Evolutionary conservation across 1,139 yeast genomes (phyloP), one percentile per base, ranked within the genome.

Genomic region (Saccharomyces hybrid): DNA sequence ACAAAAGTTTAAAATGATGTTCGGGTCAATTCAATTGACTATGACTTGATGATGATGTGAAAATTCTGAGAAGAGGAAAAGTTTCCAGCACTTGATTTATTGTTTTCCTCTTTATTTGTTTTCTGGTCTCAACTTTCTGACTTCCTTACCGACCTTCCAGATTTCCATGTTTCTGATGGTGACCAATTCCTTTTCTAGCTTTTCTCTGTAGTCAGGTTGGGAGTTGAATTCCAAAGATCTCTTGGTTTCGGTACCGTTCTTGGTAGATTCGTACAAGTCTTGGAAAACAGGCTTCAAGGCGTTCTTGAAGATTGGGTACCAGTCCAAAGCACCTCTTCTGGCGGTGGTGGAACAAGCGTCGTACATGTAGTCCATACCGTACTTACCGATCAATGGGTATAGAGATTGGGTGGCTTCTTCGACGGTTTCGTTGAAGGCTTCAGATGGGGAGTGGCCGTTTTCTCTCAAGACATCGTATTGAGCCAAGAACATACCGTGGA

Each of bases 331-430:
- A 83, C 99, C 99, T 82, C 99, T 90, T 84, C 98, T 89, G 70
- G 99, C 99, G 68, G 99, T 93, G 74, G 99, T 93, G 66, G 99
- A 93, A 80, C 99, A 93, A 70, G 99, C 99, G 74, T 91, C 98
- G 85, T 93, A 93, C 99, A 93, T 93, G 93, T 93, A 93, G 80
- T 93, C 99, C 99, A 93, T 93, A 81, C 99, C 99, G 83, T 93
- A 88, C 80, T 88, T 89, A 78, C 99, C 99, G 70, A 93, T 78
- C 82, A 93, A 86, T 78, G 99, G 99, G 88, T 93, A 93, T 71
- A 93, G 83, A 58, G 98, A 93, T 82, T 93, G 99, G 64, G 99
- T 93, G 66, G 99, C 99, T 81, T 93, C 99, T 83, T 93, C 99
- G 68, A 93, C 99, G 67, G 99, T 93, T 83, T 93, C 99, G 78